These are phyloP conservation scores for Discostella stelligera DNA, from an alignment of 352 stramenopile genomes.

Conservation along the genomic window DNA sequence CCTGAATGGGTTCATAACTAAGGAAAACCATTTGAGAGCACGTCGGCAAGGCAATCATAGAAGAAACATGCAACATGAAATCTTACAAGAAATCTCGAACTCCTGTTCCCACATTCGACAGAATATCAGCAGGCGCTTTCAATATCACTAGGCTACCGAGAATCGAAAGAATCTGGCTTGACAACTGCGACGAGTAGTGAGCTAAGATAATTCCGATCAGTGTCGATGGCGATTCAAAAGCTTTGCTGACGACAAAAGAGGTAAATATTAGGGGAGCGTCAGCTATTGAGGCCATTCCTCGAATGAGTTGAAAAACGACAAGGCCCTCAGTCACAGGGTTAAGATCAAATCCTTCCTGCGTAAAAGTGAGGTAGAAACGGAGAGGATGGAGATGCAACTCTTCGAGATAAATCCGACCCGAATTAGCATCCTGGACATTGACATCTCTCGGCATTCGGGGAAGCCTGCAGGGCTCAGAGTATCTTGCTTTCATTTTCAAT, in stretches of 20 bases:
- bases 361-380: slow-evolving; percentile 73
- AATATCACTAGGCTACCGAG: slow-evolving; percentile 77
- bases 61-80: not conserved
- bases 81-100: slow-evolving; percentile 90
- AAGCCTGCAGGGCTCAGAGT: slow-evolving; percentile 41
- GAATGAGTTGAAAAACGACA: slow-evolving; percentile 77
- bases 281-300: slow-evolving; percentile 71
- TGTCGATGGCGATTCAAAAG: slow-evolving; percentile 79
- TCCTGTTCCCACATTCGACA: slow-evolving; percentile 93
- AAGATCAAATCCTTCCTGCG: slow-evolving; percentile 71
- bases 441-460: slow-evolving; percentile 52
- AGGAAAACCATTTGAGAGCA: not conserved
- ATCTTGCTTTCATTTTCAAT: slow-evolving; percentile 55
- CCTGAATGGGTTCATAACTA: slow-evolving; percentile 88
- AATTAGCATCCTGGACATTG: slow-evolving; percentile 68
- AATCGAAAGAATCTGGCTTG: slow-evolving; percentile 77
- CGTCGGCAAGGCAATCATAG: not conserved
- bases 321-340: slow-evolving; percentile 64
- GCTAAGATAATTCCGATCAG: slow-evolving; percentile 64
- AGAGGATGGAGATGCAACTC: slow-evolving; percentile 75
- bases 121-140: slow-evolving; percentile 73
- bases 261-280: slow-evolving; percentile 79
- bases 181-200: slow-evolving; percentile 81
- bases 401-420: slow-evolving; percentile 71
- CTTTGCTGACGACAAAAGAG: slow-evolving; percentile 78